Evolutionary conservation across 2,329 filamentous ascomycete species (phyloP).

Genomic region (Clarireedia monteithiana): DNA sequence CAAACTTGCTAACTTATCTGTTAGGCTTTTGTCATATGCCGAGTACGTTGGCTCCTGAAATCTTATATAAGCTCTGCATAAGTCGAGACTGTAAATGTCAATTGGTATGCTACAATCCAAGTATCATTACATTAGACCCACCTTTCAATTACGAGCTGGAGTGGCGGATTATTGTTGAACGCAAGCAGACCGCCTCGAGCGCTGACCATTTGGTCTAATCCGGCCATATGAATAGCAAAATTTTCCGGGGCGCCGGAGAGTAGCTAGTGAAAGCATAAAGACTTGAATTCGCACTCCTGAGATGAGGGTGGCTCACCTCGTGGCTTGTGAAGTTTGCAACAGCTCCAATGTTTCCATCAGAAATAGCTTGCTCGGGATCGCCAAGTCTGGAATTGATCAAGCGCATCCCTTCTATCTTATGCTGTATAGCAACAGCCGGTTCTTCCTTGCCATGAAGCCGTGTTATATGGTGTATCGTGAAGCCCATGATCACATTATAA

Average conservation of each 20-base stretch:
- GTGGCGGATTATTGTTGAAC: not conserved
- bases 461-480: not conserved
- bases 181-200: not conserved
- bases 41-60: not conserved
- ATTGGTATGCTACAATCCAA: not conserved
- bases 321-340: conserved; percentile 1
- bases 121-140: not conserved
- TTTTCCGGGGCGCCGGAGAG: not conserved
- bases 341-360: not conserved
- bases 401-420: not conserved
- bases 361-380: not conserved
- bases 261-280: not conserved
- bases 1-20: not conserved
- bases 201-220: not conserved
- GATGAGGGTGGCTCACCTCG: not conserved
- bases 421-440: not conserved
- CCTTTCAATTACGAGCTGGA: not conserved
- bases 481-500: not conserved
- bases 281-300: not conserved
- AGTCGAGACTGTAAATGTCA: not conserved
- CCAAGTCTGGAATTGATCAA: not conserved
- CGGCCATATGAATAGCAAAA: not conserved
- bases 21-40: not conserved
- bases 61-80: conserved; percentile 3
- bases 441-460: not conserved